Evolutionary conservation across 768 basidiomycete genomes (phyloP), one percentile per base, ranked within the genome.

Genomic region (Lactifluus hygrophoroides): DNA sequence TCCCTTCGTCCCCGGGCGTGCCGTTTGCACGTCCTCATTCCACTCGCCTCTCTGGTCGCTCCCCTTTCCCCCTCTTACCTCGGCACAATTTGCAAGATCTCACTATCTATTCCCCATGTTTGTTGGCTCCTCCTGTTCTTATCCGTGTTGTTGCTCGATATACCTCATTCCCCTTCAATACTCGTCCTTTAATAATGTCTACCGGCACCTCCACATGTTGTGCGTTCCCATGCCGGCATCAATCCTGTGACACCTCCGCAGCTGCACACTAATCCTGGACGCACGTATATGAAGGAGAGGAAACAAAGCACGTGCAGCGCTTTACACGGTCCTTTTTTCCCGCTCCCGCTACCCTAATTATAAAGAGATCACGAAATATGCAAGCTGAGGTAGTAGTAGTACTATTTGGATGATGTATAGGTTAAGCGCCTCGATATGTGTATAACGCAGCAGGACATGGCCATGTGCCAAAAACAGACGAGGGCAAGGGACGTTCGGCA

Each of bases 101-200:
- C 43, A 35, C 30, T 30, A 51, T 60, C 43, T 56, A 51, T 51
- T 44, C 10, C n/a, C 27, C 48, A 13, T 51, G 48, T 51, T 51
- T 40, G 54, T 55, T 25, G 35, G 3, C 42, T 42, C 7, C 19
- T n/a, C 14, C 19, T 17, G 46, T 42, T 49, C 40, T 42, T 42
- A 51, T 23, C 37, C 49, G 54, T 56, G 27, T 32, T 34, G 35
- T 60, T 43, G 59, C 59, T 51, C 44, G 59, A 60, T 60, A 60
- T 60, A 60, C 54, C 54, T 55, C 58, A n/a, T 32, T 51, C 11
- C 23, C 42, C 16, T 49, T 52, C 58, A 48, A 34, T 45, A 55
- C 54, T 37, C 30, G 14, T 58, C 21, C 42, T 35, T 32, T 56
- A 60, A 56, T 60, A 56, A 40, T 40, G 25, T 38, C 46, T 19